A percentile compares a stretch with the other conserved stretches of the same genome.
These are phyloP conservation scores for Austroboletus novae-zelandiae DNA, from an alignment of 1,284 basidiomycete species.

Conservation along the genomic window DNA sequence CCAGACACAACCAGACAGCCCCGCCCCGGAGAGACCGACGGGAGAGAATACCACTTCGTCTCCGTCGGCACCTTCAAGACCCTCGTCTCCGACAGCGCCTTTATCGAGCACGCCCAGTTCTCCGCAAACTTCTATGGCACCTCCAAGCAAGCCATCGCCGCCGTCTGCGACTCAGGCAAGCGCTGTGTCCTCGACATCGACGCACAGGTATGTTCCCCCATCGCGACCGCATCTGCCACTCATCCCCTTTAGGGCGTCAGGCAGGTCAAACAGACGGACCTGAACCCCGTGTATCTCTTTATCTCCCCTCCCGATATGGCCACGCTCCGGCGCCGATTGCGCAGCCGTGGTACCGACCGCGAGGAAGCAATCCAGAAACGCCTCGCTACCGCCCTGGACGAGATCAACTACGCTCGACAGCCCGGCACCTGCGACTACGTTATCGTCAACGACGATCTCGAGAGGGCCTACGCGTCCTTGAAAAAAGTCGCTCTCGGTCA, in stretches of 20 bases:
- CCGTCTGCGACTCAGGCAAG: slow-evolving; percentile 58
- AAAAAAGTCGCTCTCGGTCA: slow-evolving; percentile 73
- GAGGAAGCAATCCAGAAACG: slow-evolving; percentile 74
- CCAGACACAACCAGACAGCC: slow-evolving; percentile 91
- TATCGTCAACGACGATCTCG: slow-evolving; percentile 91
- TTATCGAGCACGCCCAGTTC: slow-evolving; percentile 83
- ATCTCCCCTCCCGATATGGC: slow-evolving; percentile 84
- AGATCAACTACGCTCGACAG: slow-evolving; percentile 84
- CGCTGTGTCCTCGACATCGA: slow-evolving; percentile 97
- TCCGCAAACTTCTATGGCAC: slow-evolving; percentile 95
- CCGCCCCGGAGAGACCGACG: slow-evolving; percentile 80
- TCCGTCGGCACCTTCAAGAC: slow-evolving; percentile 57
- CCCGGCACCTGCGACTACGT: slow-evolving; percentile 78
- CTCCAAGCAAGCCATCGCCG: slow-evolving; percentile 65
- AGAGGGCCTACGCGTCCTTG: slow-evolving; percentile 75
- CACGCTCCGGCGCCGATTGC: slow-evolving; percentile 67
- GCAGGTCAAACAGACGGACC: slow-evolving; percentile 76
- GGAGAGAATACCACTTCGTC: slow-evolving; percentile 80
- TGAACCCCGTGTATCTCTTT: slow-evolving; percentile 91
- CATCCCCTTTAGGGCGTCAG: slow-evolving; percentile 70
- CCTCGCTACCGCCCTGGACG: slow-evolving; percentile 76
- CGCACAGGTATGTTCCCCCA: slow-evolving; percentile 60
- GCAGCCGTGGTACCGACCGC: slow-evolving; percentile 84
- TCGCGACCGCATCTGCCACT: neutral
- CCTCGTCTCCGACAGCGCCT: slow-evolving; percentile 60